Percentiles rank a stretch among this genome's conserved stretches.
Evolutionary conservation across 148 eudicot genomes (phyloP).

Genomic region (Vaccinium myrtillus): DNA sequence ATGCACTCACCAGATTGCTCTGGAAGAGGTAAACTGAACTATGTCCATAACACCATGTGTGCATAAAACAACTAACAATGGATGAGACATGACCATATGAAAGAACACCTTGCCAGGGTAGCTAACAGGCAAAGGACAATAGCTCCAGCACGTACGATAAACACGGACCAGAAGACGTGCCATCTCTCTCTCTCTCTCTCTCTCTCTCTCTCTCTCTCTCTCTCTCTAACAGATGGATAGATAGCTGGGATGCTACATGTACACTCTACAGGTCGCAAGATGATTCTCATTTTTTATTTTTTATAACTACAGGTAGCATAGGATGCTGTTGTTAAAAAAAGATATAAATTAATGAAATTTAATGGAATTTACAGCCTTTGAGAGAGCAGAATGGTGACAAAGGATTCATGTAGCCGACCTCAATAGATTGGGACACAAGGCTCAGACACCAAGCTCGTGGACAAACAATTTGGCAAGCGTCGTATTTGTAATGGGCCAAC

Average conservation of each 20-base stretch:
- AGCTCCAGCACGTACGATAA: not conserved
- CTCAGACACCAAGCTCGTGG: not conserved
- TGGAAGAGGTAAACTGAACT: not conserved
- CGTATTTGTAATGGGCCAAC: not conserved
- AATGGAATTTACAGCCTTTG: not conserved
- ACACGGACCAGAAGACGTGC: not conserved
- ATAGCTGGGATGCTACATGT: not conserved
- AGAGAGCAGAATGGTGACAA: not conserved
- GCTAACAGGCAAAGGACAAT: not conserved
- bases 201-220: not conserved
- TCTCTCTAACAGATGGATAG: not conserved
- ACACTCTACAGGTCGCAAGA: not conserved
- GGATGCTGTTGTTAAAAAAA: not conserved
- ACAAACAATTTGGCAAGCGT: not conserved
- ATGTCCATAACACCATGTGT: not conserved
- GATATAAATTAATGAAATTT: not conserved
- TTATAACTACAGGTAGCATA: not conserved
- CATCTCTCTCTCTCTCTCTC: not conserved
- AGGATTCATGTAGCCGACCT: not conserved
- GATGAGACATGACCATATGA: not conserved
- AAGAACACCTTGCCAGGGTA: not conserved
- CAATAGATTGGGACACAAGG: not conserved
- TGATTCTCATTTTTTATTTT: not conserved
- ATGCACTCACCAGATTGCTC: not conserved
- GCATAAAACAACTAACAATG: not conserved